Base-by-base conservation (phyloP, 768 basidiomycete genomes). In the Lactarius hatsudake region DNA sequence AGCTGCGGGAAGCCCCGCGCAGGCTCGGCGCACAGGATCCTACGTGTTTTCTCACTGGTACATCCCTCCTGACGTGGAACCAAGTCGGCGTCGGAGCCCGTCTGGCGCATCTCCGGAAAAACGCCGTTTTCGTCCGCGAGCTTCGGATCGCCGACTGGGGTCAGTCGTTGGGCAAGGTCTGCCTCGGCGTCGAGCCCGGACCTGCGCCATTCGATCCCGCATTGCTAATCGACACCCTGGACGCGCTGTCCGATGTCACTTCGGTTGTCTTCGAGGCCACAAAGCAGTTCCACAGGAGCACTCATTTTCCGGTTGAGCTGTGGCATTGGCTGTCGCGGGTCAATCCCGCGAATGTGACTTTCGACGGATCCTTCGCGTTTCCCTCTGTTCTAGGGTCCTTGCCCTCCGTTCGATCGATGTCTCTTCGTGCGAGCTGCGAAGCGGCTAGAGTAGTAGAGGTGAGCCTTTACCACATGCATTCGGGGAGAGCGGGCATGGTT, bases 331-430 rank as follows among this genome's bases (percentile, higher is more conserved):
- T 63, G 42, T 43, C 56, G 23, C 42, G 34, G 20, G 26, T 36
- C 26, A 12, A 17, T 32, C 62, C 62, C 18, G 23, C 20, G 30
- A 34, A 7, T 17, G 28, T 63, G 42, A 23, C 43, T 18, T 63
- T 63, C 42, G 56, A 63, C 2, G 63, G 55, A 45, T 18, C 15
- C 42, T 63, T 57, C 28, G 20, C 13, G n/a, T 63, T 63, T 36
- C 63, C 63, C 3, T 2, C 5, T 17, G 1, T 8, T 36, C 54
- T 63, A 7, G 32, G 18, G 17, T n/a, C 42, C 15, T 57, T 57
- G 55, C 55, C 28, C 28, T 45, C 42, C 6, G 32, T 63, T 17
- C 13, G 3, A 13, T 63, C 42, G 3, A 15, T 57, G 56, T 57
- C 63, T 28, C 20, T 63, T 43, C 18, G 42, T 9, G n/a, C 32